These are phyloP conservation scores for Fusarium burgessii DNA, from an alignment of 2,329 filamentous ascomycete genomes.

Conservation along the genomic window DNA sequence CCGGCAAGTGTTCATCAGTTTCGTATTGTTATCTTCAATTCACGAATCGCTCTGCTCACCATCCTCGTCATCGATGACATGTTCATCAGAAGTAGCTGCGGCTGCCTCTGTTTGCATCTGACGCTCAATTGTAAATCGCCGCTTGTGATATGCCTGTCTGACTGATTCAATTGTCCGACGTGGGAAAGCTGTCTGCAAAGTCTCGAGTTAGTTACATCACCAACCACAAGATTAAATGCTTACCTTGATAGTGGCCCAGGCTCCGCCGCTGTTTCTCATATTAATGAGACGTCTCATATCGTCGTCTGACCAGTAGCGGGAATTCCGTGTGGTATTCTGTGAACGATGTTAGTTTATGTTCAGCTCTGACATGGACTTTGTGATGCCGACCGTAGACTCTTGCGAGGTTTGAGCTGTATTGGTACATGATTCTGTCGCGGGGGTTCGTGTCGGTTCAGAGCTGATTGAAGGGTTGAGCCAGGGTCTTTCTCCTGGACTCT, in stretches of 20 bases:
- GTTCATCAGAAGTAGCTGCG: neutral
- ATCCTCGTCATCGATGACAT: too few relatives aligned
- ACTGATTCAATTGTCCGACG: constrained; percentile 2
- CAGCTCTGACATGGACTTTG: rapidly evolving
- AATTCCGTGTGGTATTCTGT: neutral
- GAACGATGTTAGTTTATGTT: neutral
- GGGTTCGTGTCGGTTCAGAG: too few relatives aligned
- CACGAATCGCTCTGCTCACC: neutral
- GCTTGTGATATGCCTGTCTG: constrained; percentile 23
- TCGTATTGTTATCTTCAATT: too few relatives aligned
- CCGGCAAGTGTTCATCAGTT: neutral
- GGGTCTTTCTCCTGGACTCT: neutral
- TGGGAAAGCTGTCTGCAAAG: neutral
- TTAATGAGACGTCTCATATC: constrained; percentile 14
- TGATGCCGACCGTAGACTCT: rapidly evolving
- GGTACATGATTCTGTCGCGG: too few relatives aligned
- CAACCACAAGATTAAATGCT: rapidly evolving
- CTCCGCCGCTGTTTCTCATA: neutral
- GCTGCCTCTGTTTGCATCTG: constrained; percentile 2
- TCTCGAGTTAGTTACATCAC: neutral
- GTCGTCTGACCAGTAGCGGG: constrained; percentile 13
- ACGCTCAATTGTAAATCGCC: neutral
- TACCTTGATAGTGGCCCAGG: neutral
- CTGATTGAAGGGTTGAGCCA: neutral
- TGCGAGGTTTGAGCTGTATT: too few relatives aligned